phyloP scores from a whole-genome alignment of 441 rosid genomes.

The Monsonia emarginata region DNA sequence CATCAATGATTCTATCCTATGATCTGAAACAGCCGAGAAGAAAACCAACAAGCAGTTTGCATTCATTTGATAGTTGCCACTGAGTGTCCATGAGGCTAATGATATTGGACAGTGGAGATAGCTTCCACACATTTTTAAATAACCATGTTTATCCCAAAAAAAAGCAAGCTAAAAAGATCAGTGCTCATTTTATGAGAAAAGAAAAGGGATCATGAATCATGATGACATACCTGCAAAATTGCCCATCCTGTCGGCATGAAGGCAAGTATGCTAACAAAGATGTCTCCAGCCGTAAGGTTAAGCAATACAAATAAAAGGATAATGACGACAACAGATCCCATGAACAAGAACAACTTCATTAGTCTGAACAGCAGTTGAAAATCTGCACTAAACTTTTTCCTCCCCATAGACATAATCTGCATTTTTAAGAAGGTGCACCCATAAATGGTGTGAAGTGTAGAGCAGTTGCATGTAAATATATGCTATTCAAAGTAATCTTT shows the following conservation, averaged over 20 bases:
- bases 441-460: not conserved
- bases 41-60: not conserved
- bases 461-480: not conserved
- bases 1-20: not conserved
- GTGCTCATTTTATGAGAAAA: not conserved
- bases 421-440: slow-evolving; percentile 6
- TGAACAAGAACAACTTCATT: slow-evolving; percentile 56
- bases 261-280: slow-evolving; percentile 70
- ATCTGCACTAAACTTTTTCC: slow-evolving; percentile 91
- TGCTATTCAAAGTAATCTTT: not conserved
- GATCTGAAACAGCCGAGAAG: not conserved
- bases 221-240: slow-evolving; percentile 49
- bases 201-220: too few species aligned
- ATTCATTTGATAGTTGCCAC: too few species aligned
- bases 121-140: not conserved
- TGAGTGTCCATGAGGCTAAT: too few species aligned
- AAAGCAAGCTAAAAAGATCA: too few species aligned
- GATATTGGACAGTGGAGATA: not conserved
- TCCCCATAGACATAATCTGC: slow-evolving; percentile 93
- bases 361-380: slow-evolving; percentile 95
- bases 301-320: slow-evolving; percentile 65
- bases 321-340: slow-evolving; percentile 48
- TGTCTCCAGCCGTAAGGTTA: slow-evolving; percentile 69
- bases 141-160: too few species aligned
- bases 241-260: slow-evolving; percentile 93